Evolutionary conservation across 257 asterid genomes (phyloP), one percentile per base, ranked within the genome.

Genomic region (Coffea canephora): DNA sequence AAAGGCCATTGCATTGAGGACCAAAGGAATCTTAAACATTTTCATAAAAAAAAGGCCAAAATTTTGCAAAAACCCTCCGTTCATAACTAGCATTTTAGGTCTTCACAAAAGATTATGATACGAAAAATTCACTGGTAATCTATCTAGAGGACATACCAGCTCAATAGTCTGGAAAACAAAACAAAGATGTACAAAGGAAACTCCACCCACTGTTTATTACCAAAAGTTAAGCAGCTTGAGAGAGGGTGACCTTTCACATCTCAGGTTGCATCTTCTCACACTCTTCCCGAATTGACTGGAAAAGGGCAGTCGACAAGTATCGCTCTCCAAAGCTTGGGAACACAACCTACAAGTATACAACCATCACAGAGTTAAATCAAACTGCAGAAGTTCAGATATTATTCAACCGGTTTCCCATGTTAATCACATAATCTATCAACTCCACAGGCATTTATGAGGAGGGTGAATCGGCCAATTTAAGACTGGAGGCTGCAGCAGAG

Each of bases 261-360:
- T 91, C 97, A 8, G 96, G 93, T 73, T 90, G 94, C 98, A 93
- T 92, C 72, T 90, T 89, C 89, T 92, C 97, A 69, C 96, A 89
- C 78, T 95, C 99, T 80, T 95, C 97, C 75, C 97, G 73, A 74
- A 95, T 93, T 15, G 99, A 95, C 89, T 93, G 97, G 88, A 93
- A 95, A 79, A 95, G 98, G 71, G 89, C 84, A 0, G 98, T 88
- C 43, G 99, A 95, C 62, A 95, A 78, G 89, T 95, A 93, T 77
- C 99, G 88, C 80, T 95, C 99, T 6, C 98, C 98, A 62, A 90
- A 93, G 89, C 99, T 95, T 23, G 99, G 99, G 85, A 95, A 95
- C 81, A 95, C 92, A 76, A 93, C 99, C 98, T 93, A 52, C 88
- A 82, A 84, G 31, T 69, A 69, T 48, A 49, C 45, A 13, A 39